These are phyloP conservation scores for Phialemoniopsis sp. DNA, from an alignment of 2,329 filamentous ascomycete species.

Conservation along the genomic window DNA sequence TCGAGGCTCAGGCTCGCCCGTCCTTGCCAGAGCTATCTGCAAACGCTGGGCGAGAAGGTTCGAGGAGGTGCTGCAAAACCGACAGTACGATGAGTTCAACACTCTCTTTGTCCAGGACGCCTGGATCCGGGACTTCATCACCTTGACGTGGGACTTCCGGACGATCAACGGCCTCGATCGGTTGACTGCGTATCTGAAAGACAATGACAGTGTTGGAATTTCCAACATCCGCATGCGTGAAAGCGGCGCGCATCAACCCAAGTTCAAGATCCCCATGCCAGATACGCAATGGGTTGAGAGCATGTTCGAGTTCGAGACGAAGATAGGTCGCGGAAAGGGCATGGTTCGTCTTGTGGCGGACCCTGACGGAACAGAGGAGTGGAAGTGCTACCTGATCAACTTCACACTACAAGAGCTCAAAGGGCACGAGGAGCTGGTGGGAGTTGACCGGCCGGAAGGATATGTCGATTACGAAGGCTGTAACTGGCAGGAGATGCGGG, in stretches of 20 bases:
- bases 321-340: conserved; percentile 46
- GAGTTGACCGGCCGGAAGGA: conserved; percentile 44
- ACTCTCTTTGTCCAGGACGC: conserved; percentile 37
- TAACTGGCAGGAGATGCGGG: conserved; percentile 56
- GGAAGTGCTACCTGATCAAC: conserved; percentile 62
- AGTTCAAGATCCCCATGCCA: conserved; percentile 40
- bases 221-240: conserved; percentile 27
- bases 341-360: conserved; percentile 50
- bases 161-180: conserved; percentile 35
- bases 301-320: conserved; percentile 41
- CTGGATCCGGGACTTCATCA: conserved; percentile 54
- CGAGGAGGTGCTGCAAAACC: too few relatives aligned
- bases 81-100: too few relatives aligned
- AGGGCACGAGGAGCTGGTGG: conserved; percentile 43
- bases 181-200: conserved; percentile 34
- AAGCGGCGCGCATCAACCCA: conserved; percentile 32
- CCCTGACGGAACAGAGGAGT: conserved; percentile 30
- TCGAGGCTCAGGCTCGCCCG: too few relatives aligned
- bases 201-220: conserved; percentile 1
- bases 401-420: conserved; percentile 51
- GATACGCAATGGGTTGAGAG: conserved; percentile 35
- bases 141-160: conserved; percentile 48
- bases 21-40: too few relatives aligned
- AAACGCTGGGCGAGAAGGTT: too few relatives aligned
- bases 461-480: conserved; percentile 46